These are phyloP conservation scores for Darksidea phi DNA, from an alignment of 495 filamentous ascomycete genomes.

Conservation along the genomic window DNA sequence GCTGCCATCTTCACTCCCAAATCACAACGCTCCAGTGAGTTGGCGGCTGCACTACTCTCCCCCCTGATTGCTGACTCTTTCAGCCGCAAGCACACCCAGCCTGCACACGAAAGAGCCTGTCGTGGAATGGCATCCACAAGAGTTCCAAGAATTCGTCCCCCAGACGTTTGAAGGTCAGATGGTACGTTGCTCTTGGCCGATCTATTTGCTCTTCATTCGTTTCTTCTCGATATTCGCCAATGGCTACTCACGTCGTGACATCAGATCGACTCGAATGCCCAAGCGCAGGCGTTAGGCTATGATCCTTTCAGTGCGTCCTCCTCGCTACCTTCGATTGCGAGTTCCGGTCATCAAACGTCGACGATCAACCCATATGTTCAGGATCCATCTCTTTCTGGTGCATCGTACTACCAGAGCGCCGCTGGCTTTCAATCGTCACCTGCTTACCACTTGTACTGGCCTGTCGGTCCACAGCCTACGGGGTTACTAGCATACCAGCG, in stretches of 20 bases:
- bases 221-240: neutral
- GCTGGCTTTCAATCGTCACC: conserved; percentile 22
- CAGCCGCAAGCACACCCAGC: conserved; percentile 51
- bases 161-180: conserved; percentile 66
- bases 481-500: conserved; percentile 78
- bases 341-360: conserved; percentile 23
- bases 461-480: conserved; percentile 76
- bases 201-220: conserved; percentile 21
- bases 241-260: neutral
- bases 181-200: conserved; percentile 49
- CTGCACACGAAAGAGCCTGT: conserved; percentile 52
- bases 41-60: conserved; percentile 34
- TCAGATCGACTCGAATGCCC: conserved; percentile 30
- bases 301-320: conserved; percentile 32
- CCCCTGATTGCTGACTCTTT: conserved; percentile 40
- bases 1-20: conserved; percentile 89
- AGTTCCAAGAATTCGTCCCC: conserved; percentile 79
- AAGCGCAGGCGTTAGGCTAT: conserved; percentile 22
- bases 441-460: conserved; percentile 88
- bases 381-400: conserved; percentile 59
- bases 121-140: conserved; percentile 57
- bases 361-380: conserved; percentile 32
- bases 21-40: conserved; percentile 39
- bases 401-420: conserved; percentile 52
- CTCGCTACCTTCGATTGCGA: conserved; percentile 17